Conservation (phyloP, 2,329 filamentous ascomycete species). For the Colletotrichum camelliae region DNA sequence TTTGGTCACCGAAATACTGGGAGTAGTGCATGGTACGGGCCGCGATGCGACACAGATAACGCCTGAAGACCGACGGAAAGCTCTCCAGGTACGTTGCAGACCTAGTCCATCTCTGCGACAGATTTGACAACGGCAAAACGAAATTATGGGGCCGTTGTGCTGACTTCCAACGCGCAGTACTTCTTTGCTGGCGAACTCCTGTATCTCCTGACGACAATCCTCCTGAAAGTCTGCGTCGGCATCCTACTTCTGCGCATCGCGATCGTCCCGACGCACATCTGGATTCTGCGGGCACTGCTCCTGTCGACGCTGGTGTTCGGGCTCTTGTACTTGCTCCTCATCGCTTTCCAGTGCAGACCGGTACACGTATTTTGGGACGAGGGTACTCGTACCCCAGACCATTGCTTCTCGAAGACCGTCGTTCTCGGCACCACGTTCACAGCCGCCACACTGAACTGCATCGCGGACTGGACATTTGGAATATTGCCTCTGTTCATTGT, state of each 20-base stretch:
- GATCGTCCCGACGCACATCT: conserved; percentile 33
- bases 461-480: conserved; percentile 42
- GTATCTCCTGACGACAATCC: conserved; percentile 36
- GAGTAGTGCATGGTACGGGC: conserved; percentile 29
- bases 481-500: conserved; percentile 43
- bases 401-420: conserved; percentile 30
- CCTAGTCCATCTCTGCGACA: background rate
- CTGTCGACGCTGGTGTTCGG: conserved; percentile 38
- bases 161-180: conserved; percentile 24
- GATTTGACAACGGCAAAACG: background rate
- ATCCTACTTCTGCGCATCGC: conserved; percentile 46
- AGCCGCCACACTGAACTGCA: conserved; percentile 41
- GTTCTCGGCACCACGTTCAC: conserved; percentile 35
- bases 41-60: conserved; percentile 23
- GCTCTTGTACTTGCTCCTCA: conserved; percentile 42
- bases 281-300: conserved; percentile 39
- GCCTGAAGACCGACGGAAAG: conserved; percentile 21
- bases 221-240: conserved; percentile 43
- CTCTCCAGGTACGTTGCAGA: conserved; percentile 29
- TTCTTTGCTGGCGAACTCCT: conserved; percentile 43
- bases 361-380: conserved; percentile 42
- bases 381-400: conserved; percentile 28
- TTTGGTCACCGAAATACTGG: conserved; percentile 19
- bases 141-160: background rate
- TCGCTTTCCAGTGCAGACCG: conserved; percentile 43